Base-by-base conservation (phyloP, 2,329 filamentous ascomycete genomes). In the Penicillium glabrum region DNA sequence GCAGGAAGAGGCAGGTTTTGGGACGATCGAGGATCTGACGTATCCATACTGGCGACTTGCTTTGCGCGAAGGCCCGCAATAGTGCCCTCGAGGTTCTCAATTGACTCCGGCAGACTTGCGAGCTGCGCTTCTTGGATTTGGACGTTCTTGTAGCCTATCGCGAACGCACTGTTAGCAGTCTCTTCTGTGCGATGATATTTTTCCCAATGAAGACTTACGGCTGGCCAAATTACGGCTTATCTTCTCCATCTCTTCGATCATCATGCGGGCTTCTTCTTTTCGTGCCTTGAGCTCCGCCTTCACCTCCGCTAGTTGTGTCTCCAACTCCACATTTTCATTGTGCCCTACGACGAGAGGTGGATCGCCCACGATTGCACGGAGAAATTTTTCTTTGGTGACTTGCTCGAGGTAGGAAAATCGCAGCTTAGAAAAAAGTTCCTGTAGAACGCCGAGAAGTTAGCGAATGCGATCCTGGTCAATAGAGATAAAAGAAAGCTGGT, bases 391-490 rank as follows among this genome's bases (percentile, higher is more conserved):
- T 77, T 98, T 99, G 45, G 93, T 98, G 61, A 98, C 92, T 80
- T 98, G 95, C 77, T 99, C 95, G 66, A 97, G 89, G 76, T 98
- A 98, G 62, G 90, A 96, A 80, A 98, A 98, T 66, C 93, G 91
- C 39, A 98, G 83, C 78, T 99, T 98, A 43, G 91, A 89, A 76
- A 98, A 99, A 21, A 98, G 85, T 76, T 97, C 93, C 77, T 86
- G 62, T 27, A 7, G 8, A 14, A 37, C n/a, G 11, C 37, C 4
- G 19, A 19, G 10, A 45, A 14, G 44, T 46, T 39, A 61, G 61
- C 24, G 14, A 11, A 48, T 58, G 19, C 14, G 24, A 19, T 29
- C 13, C 19, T 31, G 31, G 31, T 2, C 8, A 27, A 33, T 14
- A 7, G 16, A 37, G 19, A 19, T 37, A 35, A n/a, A 37, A 9